Evolutionary conservation across 179 eudicot species (phyloP).

Genomic region (Gypsophila paniculata): DNA sequence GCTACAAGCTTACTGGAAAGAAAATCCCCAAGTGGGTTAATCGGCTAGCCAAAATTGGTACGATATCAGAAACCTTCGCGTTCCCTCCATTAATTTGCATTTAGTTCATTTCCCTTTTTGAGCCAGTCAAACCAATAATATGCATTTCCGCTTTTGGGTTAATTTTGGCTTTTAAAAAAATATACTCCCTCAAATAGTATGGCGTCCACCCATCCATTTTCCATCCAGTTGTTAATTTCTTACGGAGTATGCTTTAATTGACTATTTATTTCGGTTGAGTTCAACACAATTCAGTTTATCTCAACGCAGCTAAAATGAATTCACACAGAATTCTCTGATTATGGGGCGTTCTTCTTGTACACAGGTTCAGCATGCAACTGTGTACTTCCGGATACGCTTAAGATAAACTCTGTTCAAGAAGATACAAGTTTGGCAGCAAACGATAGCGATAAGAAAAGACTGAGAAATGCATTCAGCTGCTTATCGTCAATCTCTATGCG

Average conservation of each 20-base stretch:
- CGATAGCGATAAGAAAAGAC: conserved; percentile 57
- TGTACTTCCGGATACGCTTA: conserved; percentile 69
- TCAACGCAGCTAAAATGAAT: neutral
- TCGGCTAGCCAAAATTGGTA: conserved; percentile 88
- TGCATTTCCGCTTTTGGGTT: no score
- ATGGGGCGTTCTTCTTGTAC: neutral
- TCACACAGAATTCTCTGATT: neutral
- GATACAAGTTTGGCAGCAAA: conserved; percentile 43
- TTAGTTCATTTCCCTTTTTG: no score
- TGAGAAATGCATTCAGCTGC: conserved; percentile 61
- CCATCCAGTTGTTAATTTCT: no score
- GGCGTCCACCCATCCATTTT: no score
- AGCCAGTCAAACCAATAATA: no score
- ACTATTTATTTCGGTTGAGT: no score
- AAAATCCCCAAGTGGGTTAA: conserved; percentile 87
- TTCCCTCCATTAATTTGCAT: no score
- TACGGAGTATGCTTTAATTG: no score
- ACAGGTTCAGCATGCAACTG: conserved; percentile 79
- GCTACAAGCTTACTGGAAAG: conserved; percentile 73
- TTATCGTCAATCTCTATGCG: conserved; percentile 71
- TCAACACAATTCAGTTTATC: neutral
- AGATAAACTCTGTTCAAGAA: conserved; percentile 47
- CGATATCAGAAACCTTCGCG: neutral
- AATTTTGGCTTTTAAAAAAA: no score
- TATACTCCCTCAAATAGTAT: no score